Evolutionary conservation across 257 asterid species (phyloP), one percentile per base, ranked within the genome.

Genomic region (Solanum chiquidenum): DNA sequence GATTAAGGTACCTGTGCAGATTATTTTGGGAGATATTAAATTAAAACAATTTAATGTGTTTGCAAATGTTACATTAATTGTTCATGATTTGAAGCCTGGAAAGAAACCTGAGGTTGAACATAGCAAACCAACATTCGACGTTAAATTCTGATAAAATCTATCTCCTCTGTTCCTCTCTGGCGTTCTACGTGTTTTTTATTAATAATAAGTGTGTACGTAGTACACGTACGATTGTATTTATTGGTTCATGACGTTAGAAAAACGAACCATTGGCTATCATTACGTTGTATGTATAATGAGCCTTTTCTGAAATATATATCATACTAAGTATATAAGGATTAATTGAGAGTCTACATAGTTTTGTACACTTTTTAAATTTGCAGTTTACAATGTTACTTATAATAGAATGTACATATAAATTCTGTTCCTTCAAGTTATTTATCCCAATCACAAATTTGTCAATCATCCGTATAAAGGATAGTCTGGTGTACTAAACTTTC

Each of bases 11-110:
- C 95, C 94, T 3, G 90, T 94, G 6, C 83, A 37, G 4, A 33
- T 95, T 9, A 86, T 90, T 35, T 40, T 93, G 9, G 91, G 88
- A 5, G 72, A 34, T 0, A 0, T 68, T 7, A 60, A 42, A 14
- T 33, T 89, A 6, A 87, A 87, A 29, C 88, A 86, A 84, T 60
- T 92, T 20, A 49, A 12, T 77, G 93, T 92, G 60, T 37, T 68
- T 7, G 91, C 91, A 13, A 89, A 89, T 83, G 86, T 89, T 29
- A 83, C 92, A 11, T 77, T 94, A 90, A 89, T 86, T 64, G 83
- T 94, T 2, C 95, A 93, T 35, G 83, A 87, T 62, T 86, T 93
- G 88, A 40, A 90, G 1, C 93, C 95, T 0, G 80, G 90, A 18
- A 87, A 89, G 84, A 86, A 87, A 18, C 55, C 90, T 35, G 84